phyloP scores from a whole-genome alignment of 352 stramenopile genomes.

The Phytophthora cajani region DNA sequence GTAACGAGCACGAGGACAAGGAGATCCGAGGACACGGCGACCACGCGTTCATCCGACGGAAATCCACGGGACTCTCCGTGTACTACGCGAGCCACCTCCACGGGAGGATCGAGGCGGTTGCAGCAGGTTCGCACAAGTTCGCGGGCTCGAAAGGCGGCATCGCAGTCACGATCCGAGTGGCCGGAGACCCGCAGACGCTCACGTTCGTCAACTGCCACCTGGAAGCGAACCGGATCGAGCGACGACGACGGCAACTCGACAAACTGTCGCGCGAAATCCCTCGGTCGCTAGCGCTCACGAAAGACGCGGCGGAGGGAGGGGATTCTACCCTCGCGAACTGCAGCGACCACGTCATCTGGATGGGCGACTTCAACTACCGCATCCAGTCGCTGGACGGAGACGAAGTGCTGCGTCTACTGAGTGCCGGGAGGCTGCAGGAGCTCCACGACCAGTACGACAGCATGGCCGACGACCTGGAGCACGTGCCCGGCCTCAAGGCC shows the following conservation, averaged over 20 bases:
- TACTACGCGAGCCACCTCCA: constrained; percentile 55
- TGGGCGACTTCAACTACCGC: constrained; percentile 86
- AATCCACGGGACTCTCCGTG: constrained; percentile 72
- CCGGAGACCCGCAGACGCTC: constrained; percentile 52
- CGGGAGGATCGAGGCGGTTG: constrained; percentile 50
- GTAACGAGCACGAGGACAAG: constrained; percentile 28
- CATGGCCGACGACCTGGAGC: constrained; percentile 59
- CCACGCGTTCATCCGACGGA: constrained; percentile 64
- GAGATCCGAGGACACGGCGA: constrained; percentile 68
- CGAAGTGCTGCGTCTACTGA: constrained; percentile 56
- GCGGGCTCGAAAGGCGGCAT: constrained; percentile 71
- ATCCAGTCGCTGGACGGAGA: constrained; percentile 57
- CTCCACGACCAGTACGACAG: constrained; percentile 77
- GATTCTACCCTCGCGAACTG: constrained; percentile 45
- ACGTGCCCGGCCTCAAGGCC: constrained; percentile 38
- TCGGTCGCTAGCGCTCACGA: constrained; percentile 36
- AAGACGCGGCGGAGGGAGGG: background rate
- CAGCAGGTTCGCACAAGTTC: constrained; percentile 68
- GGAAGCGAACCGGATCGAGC: constrained; percentile 61
- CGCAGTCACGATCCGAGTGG: constrained; percentile 53
- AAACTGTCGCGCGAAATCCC: constrained; percentile 57
- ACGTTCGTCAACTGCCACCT: constrained; percentile 79
- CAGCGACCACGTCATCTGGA: constrained; percentile 82
- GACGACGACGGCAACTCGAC: constrained; percentile 61
- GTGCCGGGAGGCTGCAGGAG: constrained; percentile 49